Base-by-base conservation (phyloP, 1,139 yeast genomes). In the Kurtzmaniella quercitrusa region DNA sequence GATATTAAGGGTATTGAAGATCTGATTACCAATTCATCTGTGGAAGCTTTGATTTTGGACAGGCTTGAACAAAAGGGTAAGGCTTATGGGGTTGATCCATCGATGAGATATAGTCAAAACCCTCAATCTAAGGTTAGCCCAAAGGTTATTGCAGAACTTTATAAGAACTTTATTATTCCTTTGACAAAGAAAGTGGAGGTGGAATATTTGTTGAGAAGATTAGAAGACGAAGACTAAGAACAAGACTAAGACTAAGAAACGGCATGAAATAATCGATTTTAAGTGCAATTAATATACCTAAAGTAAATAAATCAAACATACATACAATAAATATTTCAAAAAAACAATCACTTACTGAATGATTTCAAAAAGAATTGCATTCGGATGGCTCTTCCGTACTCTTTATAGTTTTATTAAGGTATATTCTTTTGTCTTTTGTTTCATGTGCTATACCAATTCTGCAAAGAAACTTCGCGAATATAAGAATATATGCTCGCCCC, bases 161-260 rank as follows among this genome's bases (percentile, higher is more conserved):
- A 93, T 69, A 82, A 84, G 61, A 88, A 88, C 42, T 84, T 83
- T 68, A 86, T 93, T 37, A 93, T 93, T 53, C 98, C 98, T 8
- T 71, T 93, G 60, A 93, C 98, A 5, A 93, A 91, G 65, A 86
- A 85, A 60, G 98, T 93, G 14, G 98, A 93, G 64, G 86, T 93
- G 14, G 96, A 91, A 47, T 93, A 93, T 59, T 70, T 93, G 45
- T 67, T 93, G 56, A 76, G 95, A 57, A 75, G 98, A 61, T 67
- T 91, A 44, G 95, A 87, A 54, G 87, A 80, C 51, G 78, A 76
- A 42, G 50, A 51, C 44, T 36, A 55, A 36, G 42, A 44, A 38
- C 39, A 40, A 32, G 34, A 18, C 30, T 43, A 45, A 43, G 11
- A 33, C 20, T 18, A 28, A 37, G 20, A 14, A 33, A 39, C 35